Conservation (phyloP, 2,329 filamentous ascomycete species). For the Mariannaea elegans region DNA sequence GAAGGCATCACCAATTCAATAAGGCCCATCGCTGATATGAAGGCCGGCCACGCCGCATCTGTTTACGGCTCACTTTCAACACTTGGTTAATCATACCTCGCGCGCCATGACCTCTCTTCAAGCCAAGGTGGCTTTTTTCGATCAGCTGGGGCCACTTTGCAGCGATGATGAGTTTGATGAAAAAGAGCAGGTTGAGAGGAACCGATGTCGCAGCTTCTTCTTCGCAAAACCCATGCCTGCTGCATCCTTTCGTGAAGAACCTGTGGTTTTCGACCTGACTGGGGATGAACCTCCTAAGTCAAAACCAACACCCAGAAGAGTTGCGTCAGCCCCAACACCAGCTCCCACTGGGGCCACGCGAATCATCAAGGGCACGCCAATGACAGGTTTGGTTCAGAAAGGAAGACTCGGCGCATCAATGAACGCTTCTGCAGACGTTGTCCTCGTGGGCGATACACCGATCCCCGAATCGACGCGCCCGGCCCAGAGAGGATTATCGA, state of each 20-base stretch:
- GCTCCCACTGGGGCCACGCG: conserved; percentile 8
- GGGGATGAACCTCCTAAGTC: conserved; percentile 22
- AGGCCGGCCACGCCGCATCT: neutral
- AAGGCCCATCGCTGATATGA: conserved; percentile 1
- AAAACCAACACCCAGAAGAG: conserved; percentile 31
- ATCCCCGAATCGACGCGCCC: conserved; percentile 39
- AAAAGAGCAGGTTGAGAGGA: conserved; percentile 46
- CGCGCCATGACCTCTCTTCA: conserved; percentile 41
- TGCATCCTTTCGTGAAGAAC: conserved; percentile 7
- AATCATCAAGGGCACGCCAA: conserved; percentile 45
- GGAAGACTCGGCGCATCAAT: conserved; percentile 31
- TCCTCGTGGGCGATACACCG: conserved; percentile 40
- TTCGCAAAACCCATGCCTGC: conserved; percentile 14
- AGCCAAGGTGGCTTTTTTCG: conserved; percentile 58
- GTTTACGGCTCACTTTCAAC: neutral
- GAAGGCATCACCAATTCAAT: conserved; percentile 10
- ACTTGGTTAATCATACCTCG: neutral
- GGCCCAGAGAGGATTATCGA: conserved; percentile 26
- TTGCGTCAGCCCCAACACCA: conserved; percentile 29
- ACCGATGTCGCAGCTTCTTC: conserved; percentile 43
- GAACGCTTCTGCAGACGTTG: conserved; percentile 28
- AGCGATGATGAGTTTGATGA: conserved; percentile 43
- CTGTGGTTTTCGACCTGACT: conserved; percentile 28
- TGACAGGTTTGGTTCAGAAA: conserved; percentile 31
- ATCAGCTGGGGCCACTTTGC: conserved; percentile 49